Evolutionary conservation across 495 filamentous ascomycete species (phyloP), one percentile per base, ranked within the genome.

Genomic region (Saxophila tyrrhenica): DNA sequence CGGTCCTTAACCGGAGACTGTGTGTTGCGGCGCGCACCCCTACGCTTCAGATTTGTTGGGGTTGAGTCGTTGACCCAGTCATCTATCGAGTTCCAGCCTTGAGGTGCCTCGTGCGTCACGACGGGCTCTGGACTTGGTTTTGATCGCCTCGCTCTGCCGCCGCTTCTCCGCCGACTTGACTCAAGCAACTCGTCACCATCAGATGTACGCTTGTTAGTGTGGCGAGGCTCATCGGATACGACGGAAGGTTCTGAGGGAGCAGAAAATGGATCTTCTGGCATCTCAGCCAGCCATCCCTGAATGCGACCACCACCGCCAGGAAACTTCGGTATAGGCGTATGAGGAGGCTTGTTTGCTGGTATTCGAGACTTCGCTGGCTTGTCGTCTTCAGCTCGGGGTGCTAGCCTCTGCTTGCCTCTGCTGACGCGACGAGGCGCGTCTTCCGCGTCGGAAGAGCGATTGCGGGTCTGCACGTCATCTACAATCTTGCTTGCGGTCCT

Each of bases 271-370:
- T 72, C 54, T 9, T 51, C 63, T 20, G 65, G 60, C 3, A 64
- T 65, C 24, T 38, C 54, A 9, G 54, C 51, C 11, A 72, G 63
- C 69, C 69, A 72, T 21, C 65, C 64, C 52, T 72, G 64, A 2
- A 72, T 55, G 1, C 68, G 60, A 52, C 55, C 70, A 24, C 67
- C 64, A 52, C 54, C 70, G 24, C 67, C 64, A 49, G 56, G 64
- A 3, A 59, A 52, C 41, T 32, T 35, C 2, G 61, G 53, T 3
- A 42, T 17, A 25, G 49, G 49, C 10, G 7, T n/a, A 35, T 35
- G 29, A 20, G 49, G 38, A 1, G 49, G 32, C 45, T 25, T 48
- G 23, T 5, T 10, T 3, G 45, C 45, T 9, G 45, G 45, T 24
- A 48, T 48, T 25, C 20, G 23, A 44, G 41, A 3, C n/a, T 44